Base-by-base conservation (phyloP, 768 basidiomycete species). In the Hebeloma cylindrosporum region DNA sequence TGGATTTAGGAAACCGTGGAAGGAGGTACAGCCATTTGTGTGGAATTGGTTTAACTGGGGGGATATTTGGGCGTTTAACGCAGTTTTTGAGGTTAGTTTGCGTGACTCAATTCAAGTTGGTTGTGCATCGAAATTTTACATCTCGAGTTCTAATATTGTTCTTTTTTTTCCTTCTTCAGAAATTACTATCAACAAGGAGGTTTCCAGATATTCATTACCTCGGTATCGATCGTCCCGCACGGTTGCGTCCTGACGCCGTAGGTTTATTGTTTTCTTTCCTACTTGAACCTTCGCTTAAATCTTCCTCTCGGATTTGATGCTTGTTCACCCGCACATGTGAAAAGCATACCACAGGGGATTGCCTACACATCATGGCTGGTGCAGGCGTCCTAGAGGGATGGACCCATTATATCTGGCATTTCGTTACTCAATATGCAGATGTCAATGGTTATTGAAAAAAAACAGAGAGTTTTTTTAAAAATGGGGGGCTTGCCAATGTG, bases 11-110 rank as follows among this genome's bases (percentile, higher is more conserved):
- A 45, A 67, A 48, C 79, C 80, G n/a, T 77, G 72, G 74, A 57
- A 44, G 26, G 65, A 68, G 48, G 68, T 79, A 14, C 51, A 65
- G 48, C 73, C 74, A 2, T 74, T 68, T 45, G 46, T 51, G 28
- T 70, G 69, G 66, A 66, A 70, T 22, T 80, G 74, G 73, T 85
- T 77, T 56, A 85, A 86, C 56, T 85, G 84, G 84, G 74, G 68
- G 0, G 71, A 74, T 63, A 83, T 86, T 36, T 58, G 66, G 59
- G 69, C 72, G 46, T 79, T 76, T 47, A 85, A 86, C 47, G 56
- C 62, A n/a, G 60, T 74, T 10, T 83, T 85, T 53, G 64, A 81
- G 74, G 82, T 83, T 28, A 16, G 67, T 58, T 17, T 48, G 14
- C 36, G 21, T n/a, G n/a, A n/a, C n/a, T n/a, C n/a, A n/a, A n/a